Percentiles rank a stretch among this genome's conserved stretches.
phyloP scores from a whole-genome alignment of 805 yeast genomes.

The Metschnikowia bowlesiae region DNA sequence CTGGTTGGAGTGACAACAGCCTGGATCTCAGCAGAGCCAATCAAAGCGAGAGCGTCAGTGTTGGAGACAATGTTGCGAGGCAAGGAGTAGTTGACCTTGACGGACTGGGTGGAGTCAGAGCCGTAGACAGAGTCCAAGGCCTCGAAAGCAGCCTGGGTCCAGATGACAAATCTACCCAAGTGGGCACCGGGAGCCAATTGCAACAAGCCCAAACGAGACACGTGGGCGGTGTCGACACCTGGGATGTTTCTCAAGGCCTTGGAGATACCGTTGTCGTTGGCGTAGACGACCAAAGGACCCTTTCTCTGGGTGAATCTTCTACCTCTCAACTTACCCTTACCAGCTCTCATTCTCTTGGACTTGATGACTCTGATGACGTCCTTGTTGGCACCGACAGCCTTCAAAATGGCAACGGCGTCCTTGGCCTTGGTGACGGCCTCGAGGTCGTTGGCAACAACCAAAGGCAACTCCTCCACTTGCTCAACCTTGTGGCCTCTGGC shows the following conservation, averaged over 20 bases:
- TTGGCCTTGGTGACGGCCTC: slow-evolving; percentile 95
- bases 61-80: slow-evolving; percentile 93
- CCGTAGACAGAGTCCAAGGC: slow-evolving; percentile 97
- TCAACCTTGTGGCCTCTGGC: slow-evolving; percentile 99
- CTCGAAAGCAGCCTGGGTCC: slow-evolving; percentile 99
- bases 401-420: slow-evolving; percentile 97
- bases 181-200: slow-evolving; percentile 99
- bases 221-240: slow-evolving; percentile 97
- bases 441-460: slow-evolving; percentile 89
- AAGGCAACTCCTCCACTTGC: slow-evolving; percentile 96
- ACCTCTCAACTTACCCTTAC: slow-evolving; percentile 99
- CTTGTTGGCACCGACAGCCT: slow-evolving; percentile 98
- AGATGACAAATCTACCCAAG: slow-evolving; percentile 98
- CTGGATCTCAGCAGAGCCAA: slow-evolving; percentile 99
- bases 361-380: slow-evolving; percentile 97
- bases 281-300: slow-evolving; percentile 99
- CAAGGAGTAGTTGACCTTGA: slow-evolving; percentile 85
- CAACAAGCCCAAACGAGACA: slow-evolving; percentile 86
- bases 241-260: slow-evolving; percentile 99
- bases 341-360: slow-evolving; percentile 98
- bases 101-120: slow-evolving; percentile 76
- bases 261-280: slow-evolving; percentile 94
- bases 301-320: slow-evolving; percentile 99
- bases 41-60: slow-evolving; percentile 94
- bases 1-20: slow-evolving; percentile 96